phyloP scores from a whole-genome alignment of 148 eudicot genomes.

The Fagopyrum tataricum region DNA sequence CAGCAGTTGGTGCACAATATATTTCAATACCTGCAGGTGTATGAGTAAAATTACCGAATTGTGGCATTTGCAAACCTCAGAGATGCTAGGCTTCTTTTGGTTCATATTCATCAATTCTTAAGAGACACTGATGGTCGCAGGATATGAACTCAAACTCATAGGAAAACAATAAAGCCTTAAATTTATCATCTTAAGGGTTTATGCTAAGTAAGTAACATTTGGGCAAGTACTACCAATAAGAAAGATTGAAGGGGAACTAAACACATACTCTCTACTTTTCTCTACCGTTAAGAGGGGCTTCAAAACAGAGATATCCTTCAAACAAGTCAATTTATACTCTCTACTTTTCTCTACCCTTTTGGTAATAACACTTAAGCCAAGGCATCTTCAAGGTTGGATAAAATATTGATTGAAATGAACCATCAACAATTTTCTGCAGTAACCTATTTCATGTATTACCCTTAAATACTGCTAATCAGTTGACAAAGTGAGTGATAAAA shows the following conservation, averaged over 20 bases:
- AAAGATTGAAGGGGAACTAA: neutral
- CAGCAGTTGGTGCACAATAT: constrained; percentile 99
- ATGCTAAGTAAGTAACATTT: neutral
- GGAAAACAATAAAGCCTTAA: neutral
- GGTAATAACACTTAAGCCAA: neutral
- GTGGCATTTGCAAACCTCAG: neutral
- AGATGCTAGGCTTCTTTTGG: neutral
- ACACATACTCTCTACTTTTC: too few relatives aligned
- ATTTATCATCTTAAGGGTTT: neutral
- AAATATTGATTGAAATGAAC: neutral
- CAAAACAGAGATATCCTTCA: neutral
- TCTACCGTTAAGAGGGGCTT: too few relatives aligned
- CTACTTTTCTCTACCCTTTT: neutral
- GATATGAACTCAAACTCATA: neutral
- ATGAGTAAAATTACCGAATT: neutral
- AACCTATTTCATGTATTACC: neutral
- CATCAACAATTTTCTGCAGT: neutral
- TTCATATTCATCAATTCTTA: neutral
- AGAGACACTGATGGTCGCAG: neutral
- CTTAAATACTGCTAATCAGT: neutral
- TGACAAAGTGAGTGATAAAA: neutral
- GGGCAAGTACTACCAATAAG: neutral
- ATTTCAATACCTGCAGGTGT: constrained; percentile 67
- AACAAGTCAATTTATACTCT: neutral
- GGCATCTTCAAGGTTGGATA: neutral